Conservation (phyloP, 768 basidiomycete genomes). For the Gymnopilus dilepis region DNA sequence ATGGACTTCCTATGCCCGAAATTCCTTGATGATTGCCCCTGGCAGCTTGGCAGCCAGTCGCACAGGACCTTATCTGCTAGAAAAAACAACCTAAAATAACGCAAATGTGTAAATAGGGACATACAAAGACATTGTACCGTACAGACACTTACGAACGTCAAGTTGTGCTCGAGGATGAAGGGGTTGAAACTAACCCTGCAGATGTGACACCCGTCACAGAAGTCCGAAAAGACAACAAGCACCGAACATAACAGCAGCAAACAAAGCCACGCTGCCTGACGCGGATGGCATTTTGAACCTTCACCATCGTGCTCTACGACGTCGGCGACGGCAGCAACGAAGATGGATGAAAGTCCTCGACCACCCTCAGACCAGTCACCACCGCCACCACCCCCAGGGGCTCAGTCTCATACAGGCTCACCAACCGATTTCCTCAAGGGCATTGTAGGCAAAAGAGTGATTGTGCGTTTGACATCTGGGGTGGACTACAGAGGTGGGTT, state of each 20-base stretch:
- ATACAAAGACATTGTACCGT: too few species aligned
- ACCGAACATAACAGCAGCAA: background rate
- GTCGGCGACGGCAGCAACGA: background rate
- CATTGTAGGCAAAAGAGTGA: constrained; percentile 94
- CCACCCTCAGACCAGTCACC: constrained; percentile 38
- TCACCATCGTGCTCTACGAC: background rate
- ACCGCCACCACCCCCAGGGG: constrained; percentile 54
- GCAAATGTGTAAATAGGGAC: too few species aligned
- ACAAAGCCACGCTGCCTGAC: background rate
- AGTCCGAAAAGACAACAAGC: background rate
- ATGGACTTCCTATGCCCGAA: too few species aligned
- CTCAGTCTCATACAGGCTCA: constrained; percentile 68
- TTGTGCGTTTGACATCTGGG: constrained; percentile 89
- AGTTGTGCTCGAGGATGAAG: too few species aligned
- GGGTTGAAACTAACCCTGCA: too few species aligned
- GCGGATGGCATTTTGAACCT: background rate
- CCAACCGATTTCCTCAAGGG: constrained; percentile 94
- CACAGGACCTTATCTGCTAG: too few species aligned
- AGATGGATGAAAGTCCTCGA: constrained; percentile 33
- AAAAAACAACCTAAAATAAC: too few species aligned
- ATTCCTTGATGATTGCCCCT: too few species aligned
- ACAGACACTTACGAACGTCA: too few species aligned
- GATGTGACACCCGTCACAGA: background rate
- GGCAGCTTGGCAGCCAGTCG: too few species aligned
- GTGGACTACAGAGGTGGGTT: constrained; percentile 89